These are phyloP conservation scores for Leccinum arenicola DNA, from an alignment of 768 basidiomycete genomes.

Conservation along the genomic window DNA sequence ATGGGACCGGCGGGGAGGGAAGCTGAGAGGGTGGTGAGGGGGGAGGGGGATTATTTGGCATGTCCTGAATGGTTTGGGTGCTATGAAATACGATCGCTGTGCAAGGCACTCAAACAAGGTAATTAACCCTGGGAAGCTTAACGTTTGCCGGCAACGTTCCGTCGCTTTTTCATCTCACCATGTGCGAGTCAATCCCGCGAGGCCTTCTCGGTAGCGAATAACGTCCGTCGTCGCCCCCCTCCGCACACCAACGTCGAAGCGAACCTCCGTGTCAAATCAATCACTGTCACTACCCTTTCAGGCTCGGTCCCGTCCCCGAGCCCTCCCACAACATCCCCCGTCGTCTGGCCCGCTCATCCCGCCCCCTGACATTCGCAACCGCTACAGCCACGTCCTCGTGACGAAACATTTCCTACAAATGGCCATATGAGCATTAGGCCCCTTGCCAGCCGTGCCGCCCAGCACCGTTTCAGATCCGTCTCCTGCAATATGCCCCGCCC, in stretches of 20 bases:
- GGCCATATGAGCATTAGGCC: constrained; percentile 19
- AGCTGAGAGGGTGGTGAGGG: not conserved
- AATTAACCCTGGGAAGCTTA: constrained; percentile 35
- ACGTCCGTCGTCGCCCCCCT: constrained; percentile 15
- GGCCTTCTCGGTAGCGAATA: constrained; percentile 38
- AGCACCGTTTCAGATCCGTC: constrained; percentile 30
- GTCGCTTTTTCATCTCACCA: constrained; percentile 29
- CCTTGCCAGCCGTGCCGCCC: constrained; percentile 21
- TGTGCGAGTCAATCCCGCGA: constrained; percentile 30
- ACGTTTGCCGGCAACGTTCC: constrained; percentile 32
- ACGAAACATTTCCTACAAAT: constrained; percentile 21
- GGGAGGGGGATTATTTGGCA: constrained; percentile 2
- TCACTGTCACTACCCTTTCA: not conserved
- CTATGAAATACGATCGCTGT: constrained; percentile 35
- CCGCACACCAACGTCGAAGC: constrained; percentile 22
- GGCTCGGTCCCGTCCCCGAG: constrained; percentile 13
- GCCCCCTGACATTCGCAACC: constrained; percentile 19
- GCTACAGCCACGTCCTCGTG: constrained; percentile 16
- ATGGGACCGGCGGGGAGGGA: constrained; percentile 10
- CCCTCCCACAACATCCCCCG: not conserved
- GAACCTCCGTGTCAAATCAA: constrained; percentile 8
- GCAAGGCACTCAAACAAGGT: constrained; percentile 32
- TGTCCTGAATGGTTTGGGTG: constrained; percentile 1
- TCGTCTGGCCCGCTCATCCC: not conserved
- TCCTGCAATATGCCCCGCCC: constrained; percentile 23